These are phyloP conservation scores for Salix suchowensis DNA, from an alignment of 345 rosid genomes.

Conservation along the genomic window DNA sequence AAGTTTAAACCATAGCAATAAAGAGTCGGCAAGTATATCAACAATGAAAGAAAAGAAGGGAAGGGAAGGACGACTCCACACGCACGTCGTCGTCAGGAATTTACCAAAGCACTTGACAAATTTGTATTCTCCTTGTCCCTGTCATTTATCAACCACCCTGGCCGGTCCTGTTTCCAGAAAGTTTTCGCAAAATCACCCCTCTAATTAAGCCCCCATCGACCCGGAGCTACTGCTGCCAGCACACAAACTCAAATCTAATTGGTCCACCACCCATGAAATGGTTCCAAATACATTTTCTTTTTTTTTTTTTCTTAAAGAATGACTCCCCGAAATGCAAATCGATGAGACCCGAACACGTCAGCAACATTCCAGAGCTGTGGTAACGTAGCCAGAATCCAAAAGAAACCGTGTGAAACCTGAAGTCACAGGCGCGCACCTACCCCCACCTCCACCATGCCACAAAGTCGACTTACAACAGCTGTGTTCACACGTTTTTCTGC, in stretches of 20 bases:
- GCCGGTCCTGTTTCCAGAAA: background rate
- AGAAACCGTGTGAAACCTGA: background rate
- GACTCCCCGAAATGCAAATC: no score
- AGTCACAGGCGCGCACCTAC: constrained; percentile 35
- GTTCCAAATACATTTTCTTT: no score
- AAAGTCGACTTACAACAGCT: background rate
- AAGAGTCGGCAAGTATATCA: no score
- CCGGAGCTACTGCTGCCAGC: background rate
- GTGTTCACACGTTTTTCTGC: constrained; percentile 30
- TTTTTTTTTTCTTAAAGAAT: no score
- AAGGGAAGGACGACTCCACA: no score
- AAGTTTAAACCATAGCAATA: no score
- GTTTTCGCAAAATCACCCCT: no score
- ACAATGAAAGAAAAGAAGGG: no score
- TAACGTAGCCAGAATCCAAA: constrained; percentile 1
- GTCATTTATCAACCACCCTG: background rate
- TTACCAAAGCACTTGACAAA: background rate
- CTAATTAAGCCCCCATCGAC: background rate
- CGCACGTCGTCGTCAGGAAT: background rate
- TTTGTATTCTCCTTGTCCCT: background rate
- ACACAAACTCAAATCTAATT: background rate
- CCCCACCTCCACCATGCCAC: background rate
- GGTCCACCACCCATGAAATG: background rate
- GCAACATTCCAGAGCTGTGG: background rate
- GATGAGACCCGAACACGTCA: background rate